Evolutionary conservation across 257 asterid species (phyloP), one percentile per base, ranked within the genome.

Genomic region (Gynochthodes officinalis): DNA sequence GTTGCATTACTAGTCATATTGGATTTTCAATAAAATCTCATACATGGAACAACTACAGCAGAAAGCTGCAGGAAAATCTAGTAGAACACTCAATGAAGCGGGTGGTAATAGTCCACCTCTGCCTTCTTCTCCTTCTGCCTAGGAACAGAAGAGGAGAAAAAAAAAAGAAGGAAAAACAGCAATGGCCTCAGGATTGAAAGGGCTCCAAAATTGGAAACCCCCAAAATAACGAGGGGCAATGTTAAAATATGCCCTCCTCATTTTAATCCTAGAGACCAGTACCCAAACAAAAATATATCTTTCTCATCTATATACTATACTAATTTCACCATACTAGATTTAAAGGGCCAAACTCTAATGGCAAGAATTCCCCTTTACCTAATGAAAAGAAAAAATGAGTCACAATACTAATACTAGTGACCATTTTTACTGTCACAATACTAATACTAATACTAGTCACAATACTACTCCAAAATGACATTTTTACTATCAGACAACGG

Each of bases 231-330:
- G 39, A 69, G 73, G 79, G 84, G 71, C 83, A 75, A 80, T 80
- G 68, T 69, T 75, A 83, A 85, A 81, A 84, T 83, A 74, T 73
- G 90, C 78, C 88, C 87, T 79, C 61, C 52, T 61, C 52, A 70
- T 53, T 76, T 75, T 53, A 46, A 57, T 37, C 77, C 71, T 14
- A 44, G 67, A 54, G 73, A n/a, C 79, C 83, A 78, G 40, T 40
- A 44, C 42, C 66, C 71, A 28, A 35, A 60, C 18, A 50, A 53
- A 52, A n/a, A 18, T 39, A 59, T 39, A 64, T 69, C 9, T 5
- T 18, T n/a, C 53, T 52, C 66, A 2, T 11, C n/a, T 49, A 13
- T 19, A 43, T 64, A 53, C 65, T 63, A 69, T 59, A 55, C 62
- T 46, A 67, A 39, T 30, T 76, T 11, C 13, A n/a, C 42, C 42